Evolutionary conservation across 495 filamentous ascomycete species (phyloP), one percentile per base, ranked within the genome.

Genomic region (Pseudoneurospora amorphoporcata): DNA sequence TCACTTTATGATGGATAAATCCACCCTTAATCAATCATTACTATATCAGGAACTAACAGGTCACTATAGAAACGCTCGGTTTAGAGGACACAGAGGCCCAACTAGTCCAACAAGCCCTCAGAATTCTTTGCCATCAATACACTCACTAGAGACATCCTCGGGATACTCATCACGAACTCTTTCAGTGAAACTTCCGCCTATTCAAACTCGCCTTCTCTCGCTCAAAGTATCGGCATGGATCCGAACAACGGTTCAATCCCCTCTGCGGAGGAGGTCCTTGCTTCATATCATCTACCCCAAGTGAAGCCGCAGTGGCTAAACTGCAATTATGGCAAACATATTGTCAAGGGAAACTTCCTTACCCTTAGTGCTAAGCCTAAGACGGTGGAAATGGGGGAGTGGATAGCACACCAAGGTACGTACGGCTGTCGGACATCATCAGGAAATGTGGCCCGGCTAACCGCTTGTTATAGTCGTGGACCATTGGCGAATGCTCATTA

Each of bases 281-380:
- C 82, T 68, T 78, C 81, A 8, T 88, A 88, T 74, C 86, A 87
- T 72, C 80, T 88, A 10, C 90, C 81, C 3, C 70, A 75, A 6
- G 73, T 76, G n/a, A 80, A 82, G 71, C 81, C 81, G 3, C 70
- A 81, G 19, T 83, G 81, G 81, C 79, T 83, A 43, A 80, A 92
- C 75, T 89, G 93, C 74, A 89, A 91, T 77, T 93, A 94, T 79
- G 89, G 91, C 69, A 91, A 90, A 75, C 87, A 97, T 75, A 95
- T 96, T 74, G 94, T 97, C 76, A 95, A 93, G 83, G 94, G 94
- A 43, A 98, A 97, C 82, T 97, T 97, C 80, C 90, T 96, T 89
- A 97, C 94, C 35, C 82, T 98, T 68, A 95, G 93, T 76, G 92
- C 93, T 68, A 92, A 93, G 80, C 94, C 94, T n/a, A 92, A 92